These are phyloP conservation scores for Parachaetomium inaequale DNA, from an alignment of 495 filamentous ascomycete species.

Conservation along the genomic window DNA sequence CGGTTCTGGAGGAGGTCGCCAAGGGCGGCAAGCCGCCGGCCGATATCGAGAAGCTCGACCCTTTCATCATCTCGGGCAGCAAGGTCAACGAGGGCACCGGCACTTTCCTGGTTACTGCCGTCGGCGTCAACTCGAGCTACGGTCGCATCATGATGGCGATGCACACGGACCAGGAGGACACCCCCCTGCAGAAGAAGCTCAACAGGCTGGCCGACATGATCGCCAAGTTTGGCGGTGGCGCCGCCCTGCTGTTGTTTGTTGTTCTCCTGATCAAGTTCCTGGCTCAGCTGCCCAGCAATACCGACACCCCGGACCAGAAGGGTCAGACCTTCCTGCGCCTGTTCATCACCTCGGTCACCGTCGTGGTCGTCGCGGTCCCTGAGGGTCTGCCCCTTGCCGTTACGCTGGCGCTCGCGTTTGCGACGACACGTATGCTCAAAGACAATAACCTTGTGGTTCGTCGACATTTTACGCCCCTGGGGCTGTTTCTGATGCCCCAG, in stretches of 20 bases:
- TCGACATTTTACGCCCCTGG: too few relatives aligned
- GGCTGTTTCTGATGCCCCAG: too few relatives aligned
- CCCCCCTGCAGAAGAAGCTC: slow-evolving; percentile 86
- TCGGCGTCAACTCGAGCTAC: slow-evolving; percentile 79
- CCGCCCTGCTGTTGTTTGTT: slow-evolving; percentile 79
- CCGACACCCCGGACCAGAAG: slow-evolving; percentile 61
- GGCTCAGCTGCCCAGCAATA: slow-evolving; percentile 54
- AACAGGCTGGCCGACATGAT: slow-evolving; percentile 87
- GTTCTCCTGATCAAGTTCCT: slow-evolving; percentile 90
- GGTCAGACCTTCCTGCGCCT: slow-evolving; percentile 86
- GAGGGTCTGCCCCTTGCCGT: slow-evolving; percentile 91
- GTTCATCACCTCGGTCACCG: slow-evolving; percentile 92
- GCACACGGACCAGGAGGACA: slow-evolving; percentile 82
- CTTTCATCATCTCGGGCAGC: slow-evolving; percentile 89
- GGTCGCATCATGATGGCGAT: slow-evolving; percentile 94
- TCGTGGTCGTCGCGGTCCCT: slow-evolving; percentile 97
- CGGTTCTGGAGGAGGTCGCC: slow-evolving; percentile 60
- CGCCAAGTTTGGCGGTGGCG: slow-evolving; percentile 80
- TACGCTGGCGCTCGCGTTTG: slow-evolving; percentile 91
- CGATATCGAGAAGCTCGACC: slow-evolving; percentile 74
- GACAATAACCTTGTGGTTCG: slow-evolving; percentile 94
- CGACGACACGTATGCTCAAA: slow-evolving; percentile 90
- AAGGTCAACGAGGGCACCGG: slow-evolving; percentile 91
- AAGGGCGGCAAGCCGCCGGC: slow-evolving; percentile 42
- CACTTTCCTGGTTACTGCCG: slow-evolving; percentile 80